Base-by-base conservation (phyloP, 2,329 filamentous ascomycete genomes). In the Nothopassalora personata region DNA sequence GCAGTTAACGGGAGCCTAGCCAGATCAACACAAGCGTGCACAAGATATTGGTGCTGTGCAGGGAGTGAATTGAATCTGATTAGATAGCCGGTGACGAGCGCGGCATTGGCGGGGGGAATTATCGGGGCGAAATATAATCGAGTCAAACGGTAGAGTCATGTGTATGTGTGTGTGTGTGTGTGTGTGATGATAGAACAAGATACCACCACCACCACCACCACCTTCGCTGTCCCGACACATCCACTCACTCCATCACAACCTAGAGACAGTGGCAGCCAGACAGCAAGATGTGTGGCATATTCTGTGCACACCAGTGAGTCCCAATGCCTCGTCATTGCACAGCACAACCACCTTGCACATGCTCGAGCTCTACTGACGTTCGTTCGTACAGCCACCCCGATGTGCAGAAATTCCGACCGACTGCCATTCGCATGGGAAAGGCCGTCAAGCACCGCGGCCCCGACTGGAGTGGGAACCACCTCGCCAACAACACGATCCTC, bases 361-460 rank as follows among this genome's bases (percentile, higher is more conserved):
- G 55, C 58, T 8, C 9, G 39, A 43, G 39, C 39, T 4, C 13
- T 13, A 43, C 39, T 62, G 52, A 60, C 53, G 23, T 23, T 23
- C 23, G 28, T 39, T 30, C 23, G 63, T 60, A 67, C 65, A 85
- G 83, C 71, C 92, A 97, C 75, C 92, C 93, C 65, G 90, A 97
- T 84, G 91, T 97, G 72, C 86, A 90, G 73, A 92, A 91, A 73
- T 97, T 97, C 83, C 97, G 97, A 86, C 89, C 93, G 54, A 93
- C 89, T 64, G 93, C 93, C 72, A 83, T 97, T 77, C 88, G 88
- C 79, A 89, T 97, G 80, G 87, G 91, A 67, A 97, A 97, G 83
- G 88, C 90, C 91, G 85, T 97, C 73, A 91, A 95, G 71, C 94
- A 99, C 79, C 88, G 94, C 77, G 94, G 94, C 70, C 94, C 94